These are phyloP conservation scores for Lachnellula arida DNA, from an alignment of 2,329 filamentous ascomycete genomes.

Conservation along the genomic window DNA sequence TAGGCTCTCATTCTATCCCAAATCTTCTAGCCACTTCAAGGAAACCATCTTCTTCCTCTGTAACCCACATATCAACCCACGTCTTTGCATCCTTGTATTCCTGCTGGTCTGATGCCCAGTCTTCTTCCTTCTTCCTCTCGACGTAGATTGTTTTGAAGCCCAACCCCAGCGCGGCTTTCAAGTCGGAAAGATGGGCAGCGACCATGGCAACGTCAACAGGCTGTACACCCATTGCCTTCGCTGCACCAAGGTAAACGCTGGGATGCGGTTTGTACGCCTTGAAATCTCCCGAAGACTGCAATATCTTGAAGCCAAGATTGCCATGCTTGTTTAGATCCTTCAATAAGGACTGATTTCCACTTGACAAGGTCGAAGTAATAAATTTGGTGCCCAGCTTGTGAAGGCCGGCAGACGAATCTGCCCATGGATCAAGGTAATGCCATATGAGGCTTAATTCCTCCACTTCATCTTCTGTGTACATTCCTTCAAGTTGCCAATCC, in stretches of 20 bases:
- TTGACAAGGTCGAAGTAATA: constrained; percentile 64
- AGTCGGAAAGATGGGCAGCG: constrained; percentile 67
- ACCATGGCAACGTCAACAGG: constrained; percentile 65
- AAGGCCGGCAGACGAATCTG: constrained; percentile 56
- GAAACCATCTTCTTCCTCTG: constrained; percentile 45
- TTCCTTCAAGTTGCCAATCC: constrained; percentile 48
- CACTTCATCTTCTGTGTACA: constrained; percentile 61
- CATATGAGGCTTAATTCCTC: constrained; percentile 61
- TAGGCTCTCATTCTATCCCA: constrained; percentile 28
- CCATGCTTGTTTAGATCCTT: constrained; percentile 57
- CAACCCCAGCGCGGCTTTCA: constrained; percentile 58
- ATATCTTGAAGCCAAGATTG: constrained; percentile 53
- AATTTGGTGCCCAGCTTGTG: constrained; percentile 47
- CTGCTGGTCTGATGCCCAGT: constrained; percentile 47
- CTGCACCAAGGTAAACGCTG: constrained; percentile 65
- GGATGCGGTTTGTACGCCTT: constrained; percentile 69
- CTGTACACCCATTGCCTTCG: constrained; percentile 46
- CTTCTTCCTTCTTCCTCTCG: constrained; percentile 63
- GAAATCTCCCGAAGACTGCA: constrained; percentile 68
- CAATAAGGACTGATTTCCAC: constrained; percentile 67
- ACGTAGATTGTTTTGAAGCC: constrained; percentile 72
- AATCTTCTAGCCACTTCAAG: constrained; percentile 47
- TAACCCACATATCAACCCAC: constrained; percentile 63
- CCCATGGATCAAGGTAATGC: constrained; percentile 69
- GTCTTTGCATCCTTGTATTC: constrained; percentile 48